A percentile compares a stretch with the other conserved stretches of the same genome.
Evolutionary conservation across 805 yeast genomes (phyloP).

Genomic region (Starmerella lactis-condensi): DNA sequence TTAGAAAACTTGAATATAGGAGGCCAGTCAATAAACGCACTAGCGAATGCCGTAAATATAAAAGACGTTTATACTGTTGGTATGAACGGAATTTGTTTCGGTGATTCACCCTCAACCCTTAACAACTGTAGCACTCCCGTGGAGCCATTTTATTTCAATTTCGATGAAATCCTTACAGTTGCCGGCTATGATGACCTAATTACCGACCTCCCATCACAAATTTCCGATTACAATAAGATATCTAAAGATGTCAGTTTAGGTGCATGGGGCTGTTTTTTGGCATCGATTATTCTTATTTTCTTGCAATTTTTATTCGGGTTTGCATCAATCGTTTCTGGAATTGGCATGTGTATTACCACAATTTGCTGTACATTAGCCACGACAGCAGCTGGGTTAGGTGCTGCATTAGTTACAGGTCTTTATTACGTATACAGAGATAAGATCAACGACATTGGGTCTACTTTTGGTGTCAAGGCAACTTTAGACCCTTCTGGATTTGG

Average conservation of each 20-base stretch:
- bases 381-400: slow-evolving; percentile 20
- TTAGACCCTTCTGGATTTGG: slow-evolving; percentile 37
- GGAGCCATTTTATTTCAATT: slow-evolving; percentile 40
- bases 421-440: slow-evolving; percentile 31
- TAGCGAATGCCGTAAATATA: slow-evolving; percentile 21
- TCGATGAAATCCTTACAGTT: slow-evolving; percentile 23
- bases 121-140: slow-evolving; percentile 34
- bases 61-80: slow-evolving; percentile 37
- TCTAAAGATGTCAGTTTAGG: slow-evolving; percentile 35
- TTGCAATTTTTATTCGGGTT: slow-evolving; percentile 25
- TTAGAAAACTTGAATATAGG: slow-evolving; percentile 22
- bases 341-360: slow-evolving; percentile 30
- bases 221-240: slow-evolving; percentile 30
- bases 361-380: slow-evolving; percentile 20
- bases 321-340: slow-evolving; percentile 30
- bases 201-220: slow-evolving; percentile 31
- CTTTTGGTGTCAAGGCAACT: slow-evolving; percentile 38
- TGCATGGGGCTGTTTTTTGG: slow-evolving; percentile 37
- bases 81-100: slow-evolving; percentile 47
- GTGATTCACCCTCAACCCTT: slow-evolving; percentile 18
- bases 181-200: slow-evolving; percentile 16
- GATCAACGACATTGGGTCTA: slow-evolving; percentile 31
- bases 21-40: slow-evolving; percentile 2
- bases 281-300: slow-evolving; percentile 30
- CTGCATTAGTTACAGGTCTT: slow-evolving; percentile 45